Evolutionary conservation across 306 rosid genomes (phyloP), one percentile per base, ranked within the genome.

Genomic region (Lupinus albus): DNA sequence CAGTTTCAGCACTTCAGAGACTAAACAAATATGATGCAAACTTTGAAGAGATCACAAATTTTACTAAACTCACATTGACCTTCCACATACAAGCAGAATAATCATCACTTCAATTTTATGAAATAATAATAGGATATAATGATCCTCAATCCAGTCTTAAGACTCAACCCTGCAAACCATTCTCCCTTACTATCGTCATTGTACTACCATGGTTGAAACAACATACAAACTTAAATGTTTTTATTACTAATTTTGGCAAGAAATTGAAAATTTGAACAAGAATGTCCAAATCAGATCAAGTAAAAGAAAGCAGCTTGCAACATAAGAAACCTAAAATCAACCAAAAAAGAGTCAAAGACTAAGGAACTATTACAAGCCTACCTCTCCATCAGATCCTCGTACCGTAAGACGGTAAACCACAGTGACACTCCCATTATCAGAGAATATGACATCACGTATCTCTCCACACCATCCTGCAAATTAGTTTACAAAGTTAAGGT

Each of bases 331-430:
- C 16, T 64, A 61, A 55, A 13, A 65, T 35, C 10, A 52, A 74
- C 49, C 16, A 16, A 15, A 30, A 32, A 57, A 41, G 56, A 67
- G 47, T 5, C 30, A 32, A 61, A 41, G 56, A 67, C 51, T 5
- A 50, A 42, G 67, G 56, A n/a, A 41, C 35, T 5, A 50, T 41
- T 5, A 50, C 47, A 63, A 56, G 18, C 87, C 53, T 7, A 85
- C 97, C 97, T 93, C 99, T 73, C 97, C 99, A 73, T 93, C 97
- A 71, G 99, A 93, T 81, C 99, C 99, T 15, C 96, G 81, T 5
- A 93, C 77, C 32, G 99, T 93, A 60, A 93, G 86, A 25, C 99
- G 96, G 73, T 89, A 93, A 1, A 89, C 99, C 50, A 90, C 99
- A 42, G 97, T 90, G 65, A 93, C 97, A 33, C 87, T 76, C 57